Conservation (phyloP, 352 stramenopile genomes). For the Aphanomyces euteiches region DNA sequence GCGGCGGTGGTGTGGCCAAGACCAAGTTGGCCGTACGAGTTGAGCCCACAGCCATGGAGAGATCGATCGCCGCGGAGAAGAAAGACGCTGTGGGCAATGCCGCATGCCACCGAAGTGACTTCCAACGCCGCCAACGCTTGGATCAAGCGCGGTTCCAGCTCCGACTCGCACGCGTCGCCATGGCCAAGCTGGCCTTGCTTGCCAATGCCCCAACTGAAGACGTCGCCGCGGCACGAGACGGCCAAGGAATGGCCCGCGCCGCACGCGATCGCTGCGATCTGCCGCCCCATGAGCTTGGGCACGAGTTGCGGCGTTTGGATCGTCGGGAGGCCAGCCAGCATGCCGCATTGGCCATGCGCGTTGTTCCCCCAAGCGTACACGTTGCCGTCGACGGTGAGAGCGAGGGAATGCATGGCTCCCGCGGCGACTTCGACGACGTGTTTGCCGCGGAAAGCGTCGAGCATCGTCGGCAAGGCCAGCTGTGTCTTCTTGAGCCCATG, state of each 20-base stretch:
- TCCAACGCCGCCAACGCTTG: background rate
- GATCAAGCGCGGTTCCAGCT: background rate
- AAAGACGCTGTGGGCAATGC: constrained; percentile 24
- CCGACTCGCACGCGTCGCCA: background rate
- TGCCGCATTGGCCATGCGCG: constrained; percentile 21
- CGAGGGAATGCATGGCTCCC: constrained; percentile 22
- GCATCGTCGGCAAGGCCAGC: constrained; percentile 16
- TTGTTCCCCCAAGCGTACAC: constrained; percentile 31
- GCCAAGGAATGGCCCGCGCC: constrained; percentile 24
- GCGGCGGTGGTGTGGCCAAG: background rate
- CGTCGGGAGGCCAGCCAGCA: background rate
- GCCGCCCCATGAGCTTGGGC: background rate
- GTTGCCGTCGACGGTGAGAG: constrained; percentile 3
- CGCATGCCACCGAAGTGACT: constrained; percentile 6
- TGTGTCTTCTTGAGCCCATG: constrained; percentile 8
- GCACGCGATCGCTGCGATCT: constrained; percentile 12
- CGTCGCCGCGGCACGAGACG: background rate
- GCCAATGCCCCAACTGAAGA: constrained; percentile 27
- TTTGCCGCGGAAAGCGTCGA: constrained; percentile 22
- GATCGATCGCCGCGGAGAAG: background rate
- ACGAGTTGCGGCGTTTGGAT: constrained; percentile 9
- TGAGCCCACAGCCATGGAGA: constrained; percentile 7
- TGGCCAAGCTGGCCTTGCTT: constrained; percentile 25
- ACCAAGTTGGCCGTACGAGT: constrained; percentile 24
- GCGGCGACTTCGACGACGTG: constrained; percentile 23